These are phyloP conservation scores for Pseudopediastrum boryanum DNA, from an alignment of 139 green algal genomes.

Conservation along the genomic window DNA sequence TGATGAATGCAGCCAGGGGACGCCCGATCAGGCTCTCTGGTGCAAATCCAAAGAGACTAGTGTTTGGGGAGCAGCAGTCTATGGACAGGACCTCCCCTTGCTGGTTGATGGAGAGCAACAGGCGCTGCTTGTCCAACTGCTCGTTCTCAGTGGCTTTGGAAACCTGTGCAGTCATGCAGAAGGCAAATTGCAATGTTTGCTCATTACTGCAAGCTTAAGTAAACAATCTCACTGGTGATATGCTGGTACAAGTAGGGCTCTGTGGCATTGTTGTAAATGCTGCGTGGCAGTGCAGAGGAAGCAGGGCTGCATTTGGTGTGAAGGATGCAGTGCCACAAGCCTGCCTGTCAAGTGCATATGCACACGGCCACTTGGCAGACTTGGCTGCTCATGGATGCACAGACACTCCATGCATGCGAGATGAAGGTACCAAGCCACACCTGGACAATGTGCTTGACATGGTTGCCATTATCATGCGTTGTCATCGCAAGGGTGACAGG, in stretches of 20 bases:
- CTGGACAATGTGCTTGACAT: slow-evolving; percentile 29
- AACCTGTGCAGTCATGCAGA: slow-evolving; percentile 11
- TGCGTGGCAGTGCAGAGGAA: no score
- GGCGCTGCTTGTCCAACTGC: slow-evolving; percentile 7
- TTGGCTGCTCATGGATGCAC: no score
- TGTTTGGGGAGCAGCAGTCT: not conserved
- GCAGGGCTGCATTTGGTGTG: no score
- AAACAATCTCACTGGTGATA: no score
- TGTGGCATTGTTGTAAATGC: no score
- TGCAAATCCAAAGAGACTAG: not conserved
- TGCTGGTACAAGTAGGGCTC: no score
- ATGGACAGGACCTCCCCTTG: slow-evolving; percentile 7
- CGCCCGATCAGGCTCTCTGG: slow-evolving; percentile 13
- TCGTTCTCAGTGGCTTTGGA: not conserved
- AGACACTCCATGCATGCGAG: no score
- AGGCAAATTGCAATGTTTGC: no score
- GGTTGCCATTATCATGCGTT: not conserved
- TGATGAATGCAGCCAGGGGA: slow-evolving; percentile 20
- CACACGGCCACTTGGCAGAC: no score
- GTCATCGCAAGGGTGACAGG: slow-evolving; percentile 38
- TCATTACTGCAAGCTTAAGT: no score
- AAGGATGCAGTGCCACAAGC: no score
- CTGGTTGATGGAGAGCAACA: slow-evolving; percentile 26
- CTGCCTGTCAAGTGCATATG: no score
- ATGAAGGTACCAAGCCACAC: slow-evolving; percentile 14